Conservation (phyloP, 495 filamentous ascomycete genomes). For the Aspergillus kassunensis region DNA sequence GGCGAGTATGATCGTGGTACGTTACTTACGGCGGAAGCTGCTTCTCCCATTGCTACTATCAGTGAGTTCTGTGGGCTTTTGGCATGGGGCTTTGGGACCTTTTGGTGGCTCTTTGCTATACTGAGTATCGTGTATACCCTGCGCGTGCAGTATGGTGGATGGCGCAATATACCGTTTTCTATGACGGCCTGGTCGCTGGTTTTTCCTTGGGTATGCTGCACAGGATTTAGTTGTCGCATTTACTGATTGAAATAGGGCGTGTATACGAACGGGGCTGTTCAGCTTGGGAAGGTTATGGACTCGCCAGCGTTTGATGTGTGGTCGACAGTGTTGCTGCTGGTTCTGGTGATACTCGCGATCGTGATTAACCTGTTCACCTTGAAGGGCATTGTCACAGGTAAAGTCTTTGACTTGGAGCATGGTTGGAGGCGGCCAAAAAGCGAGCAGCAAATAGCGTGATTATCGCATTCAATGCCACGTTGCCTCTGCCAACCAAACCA, state of each 20-base stretch:
- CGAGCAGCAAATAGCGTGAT: not conserved
- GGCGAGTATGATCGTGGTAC: constrained; percentile 24
- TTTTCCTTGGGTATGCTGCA: constrained; percentile 34
- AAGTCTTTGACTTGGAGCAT: constrained; percentile 22
- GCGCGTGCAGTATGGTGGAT: constrained; percentile 20
- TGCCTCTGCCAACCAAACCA: constrained; percentile 37
- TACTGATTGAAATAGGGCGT: constrained; percentile 18
- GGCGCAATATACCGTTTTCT: constrained; percentile 17
- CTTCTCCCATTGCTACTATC: constrained; percentile 1
- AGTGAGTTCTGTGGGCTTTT: constrained; percentile 22
- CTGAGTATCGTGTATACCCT: constrained; percentile 29
- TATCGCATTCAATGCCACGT: constrained; percentile 23
- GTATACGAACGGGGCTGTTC: constrained; percentile 29
- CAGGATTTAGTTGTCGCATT: constrained; percentile 1
- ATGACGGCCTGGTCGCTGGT: constrained; percentile 27
- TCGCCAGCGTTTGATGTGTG: constrained; percentile 27
- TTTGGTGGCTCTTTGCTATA: constrained; percentile 34
- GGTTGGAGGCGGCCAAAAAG: constrained; percentile 16
- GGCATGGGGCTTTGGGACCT: constrained; percentile 29
- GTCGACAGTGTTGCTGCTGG: constrained; percentile 25
- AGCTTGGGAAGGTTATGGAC: constrained; percentile 28
- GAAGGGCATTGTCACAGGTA: constrained; percentile 24
- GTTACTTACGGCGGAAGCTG: constrained; percentile 24
- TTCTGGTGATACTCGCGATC: constrained; percentile 22
- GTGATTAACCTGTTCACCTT: constrained; percentile 23